Evolutionary conservation across 2,329 filamentous ascomycete genomes (phyloP).

Genomic region (Alternaria viburni): DNA sequence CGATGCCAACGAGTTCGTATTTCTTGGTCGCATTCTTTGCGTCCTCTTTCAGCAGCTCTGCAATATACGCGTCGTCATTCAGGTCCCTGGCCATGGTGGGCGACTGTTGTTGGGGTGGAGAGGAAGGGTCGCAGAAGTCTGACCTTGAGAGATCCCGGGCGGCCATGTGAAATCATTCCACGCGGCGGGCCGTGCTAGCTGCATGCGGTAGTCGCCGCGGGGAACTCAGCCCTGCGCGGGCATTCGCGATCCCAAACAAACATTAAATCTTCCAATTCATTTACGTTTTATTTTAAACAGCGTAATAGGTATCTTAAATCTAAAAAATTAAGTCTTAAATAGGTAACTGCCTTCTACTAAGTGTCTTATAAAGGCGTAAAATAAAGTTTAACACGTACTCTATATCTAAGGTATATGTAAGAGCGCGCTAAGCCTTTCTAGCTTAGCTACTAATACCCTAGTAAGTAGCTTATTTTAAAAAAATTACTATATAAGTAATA

Average conservation of each 20-base stretch:
- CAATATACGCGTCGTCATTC: slow-evolving; percentile 77
- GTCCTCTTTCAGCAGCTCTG: slow-evolving; percentile 78
- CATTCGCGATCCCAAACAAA: slow-evolving; percentile 38
- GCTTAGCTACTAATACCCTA: too few species aligned
- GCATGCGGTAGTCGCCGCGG: slow-evolving; percentile 27
- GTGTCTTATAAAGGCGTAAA: too few species aligned
- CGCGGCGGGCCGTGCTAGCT: slow-evolving; percentile 4
- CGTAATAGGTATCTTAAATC: too few species aligned
- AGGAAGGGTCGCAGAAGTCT: background rate
- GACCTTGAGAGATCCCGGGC: background rate
- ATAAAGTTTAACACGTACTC: too few species aligned
- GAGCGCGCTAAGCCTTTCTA: too few species aligned
- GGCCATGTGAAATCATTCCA: slow-evolving; percentile 9
- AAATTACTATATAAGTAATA: too few species aligned
- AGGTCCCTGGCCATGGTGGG: slow-evolving; percentile 29
- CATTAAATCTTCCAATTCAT: slow-evolving; percentile 13
- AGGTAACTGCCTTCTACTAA: too few species aligned
- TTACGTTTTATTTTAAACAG: background rate
- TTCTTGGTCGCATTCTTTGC: slow-evolving; percentile 74
- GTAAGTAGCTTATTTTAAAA: too few species aligned
- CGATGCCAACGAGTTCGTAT: slow-evolving; percentile 76
- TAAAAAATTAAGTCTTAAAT: too few species aligned
- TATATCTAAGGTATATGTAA: too few species aligned
- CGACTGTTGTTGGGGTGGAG: background rate
- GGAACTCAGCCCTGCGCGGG: slow-evolving; percentile 24